Evolutionary conservation across 179 eudicot species (phyloP).

Genomic region (Sideroxylon spinosum): DNA sequence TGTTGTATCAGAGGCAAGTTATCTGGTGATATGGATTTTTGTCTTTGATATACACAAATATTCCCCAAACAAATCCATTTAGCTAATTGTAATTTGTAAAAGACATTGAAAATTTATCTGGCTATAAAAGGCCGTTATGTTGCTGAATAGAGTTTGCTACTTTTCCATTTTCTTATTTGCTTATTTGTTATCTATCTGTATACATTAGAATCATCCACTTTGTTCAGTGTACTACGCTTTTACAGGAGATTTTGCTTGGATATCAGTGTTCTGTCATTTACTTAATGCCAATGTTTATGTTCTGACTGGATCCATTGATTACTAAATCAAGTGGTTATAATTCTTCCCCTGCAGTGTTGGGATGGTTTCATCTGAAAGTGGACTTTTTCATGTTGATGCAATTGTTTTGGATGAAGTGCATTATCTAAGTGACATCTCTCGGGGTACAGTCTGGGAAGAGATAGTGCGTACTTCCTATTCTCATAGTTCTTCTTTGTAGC

Average conservation of each 20-base stretch:
- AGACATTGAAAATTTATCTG: too few species aligned
- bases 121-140: background rate
- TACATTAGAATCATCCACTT: background rate
- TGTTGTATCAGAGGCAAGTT: constrained; percentile 82
- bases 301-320: background rate
- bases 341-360: constrained; percentile 67
- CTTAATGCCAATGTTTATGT: background rate
- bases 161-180: background rate
- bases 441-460: constrained; percentile 99
- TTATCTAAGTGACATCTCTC: constrained; percentile 89
- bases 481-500: constrained; percentile 12
- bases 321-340: background rate
- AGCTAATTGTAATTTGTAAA: too few species aligned
- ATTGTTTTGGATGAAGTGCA: constrained; percentile 99
- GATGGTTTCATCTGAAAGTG: constrained; percentile 65
- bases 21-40: background rate
- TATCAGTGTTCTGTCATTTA: background rate
- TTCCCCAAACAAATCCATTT: background rate
- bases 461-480: constrained; percentile 45
- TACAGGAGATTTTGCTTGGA: background rate
- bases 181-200: background rate
- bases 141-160: background rate
- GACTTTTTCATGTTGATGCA: constrained; percentile 81
- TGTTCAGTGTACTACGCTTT: background rate
- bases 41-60: too few species aligned